Conservation (phyloP, 805 yeast species). For the Blastobotrys terrestris region DNA sequence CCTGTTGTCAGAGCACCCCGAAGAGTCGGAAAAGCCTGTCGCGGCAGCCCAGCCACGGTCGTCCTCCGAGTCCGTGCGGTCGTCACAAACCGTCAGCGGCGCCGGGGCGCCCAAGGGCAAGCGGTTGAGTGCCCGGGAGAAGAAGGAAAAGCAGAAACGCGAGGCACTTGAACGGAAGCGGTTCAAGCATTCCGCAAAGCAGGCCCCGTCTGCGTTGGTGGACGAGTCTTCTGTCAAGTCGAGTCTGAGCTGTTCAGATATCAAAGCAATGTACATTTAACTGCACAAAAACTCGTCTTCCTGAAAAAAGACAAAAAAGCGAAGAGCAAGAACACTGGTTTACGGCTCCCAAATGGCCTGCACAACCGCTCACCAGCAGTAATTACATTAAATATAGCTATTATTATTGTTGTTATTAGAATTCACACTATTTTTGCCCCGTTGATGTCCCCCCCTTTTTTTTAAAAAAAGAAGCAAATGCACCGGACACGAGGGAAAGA, state of each 20-base stretch:
- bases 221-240: neutral
- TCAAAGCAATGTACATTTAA: neutral
- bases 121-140: conserved; percentile 19
- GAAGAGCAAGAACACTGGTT: too few relatives aligned
- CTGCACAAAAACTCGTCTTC: too few relatives aligned
- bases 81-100: neutral
- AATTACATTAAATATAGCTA: too few relatives aligned
- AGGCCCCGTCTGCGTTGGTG: neutral
- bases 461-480: too few relatives aligned
- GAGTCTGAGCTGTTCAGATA: neutral
- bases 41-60: neutral
- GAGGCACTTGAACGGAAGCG: conserved; percentile 20
- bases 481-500: too few relatives aligned
- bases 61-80: neutral
- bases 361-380: too few relatives aligned
- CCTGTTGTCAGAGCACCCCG: conserved; percentile 15
- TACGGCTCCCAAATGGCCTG: too few relatives aligned
- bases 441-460: too few relatives aligned
- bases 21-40: neutral
- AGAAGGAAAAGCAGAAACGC: conserved; percentile 21
- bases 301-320: too few relatives aligned
- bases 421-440: too few relatives aligned
- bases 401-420: too few relatives aligned
- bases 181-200: conserved; percentile 1
- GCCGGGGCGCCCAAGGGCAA: conserved; percentile 3